phyloP scores from a whole-genome alignment of 805 yeast genomes.

The Nakazawaea holstii region DNA sequence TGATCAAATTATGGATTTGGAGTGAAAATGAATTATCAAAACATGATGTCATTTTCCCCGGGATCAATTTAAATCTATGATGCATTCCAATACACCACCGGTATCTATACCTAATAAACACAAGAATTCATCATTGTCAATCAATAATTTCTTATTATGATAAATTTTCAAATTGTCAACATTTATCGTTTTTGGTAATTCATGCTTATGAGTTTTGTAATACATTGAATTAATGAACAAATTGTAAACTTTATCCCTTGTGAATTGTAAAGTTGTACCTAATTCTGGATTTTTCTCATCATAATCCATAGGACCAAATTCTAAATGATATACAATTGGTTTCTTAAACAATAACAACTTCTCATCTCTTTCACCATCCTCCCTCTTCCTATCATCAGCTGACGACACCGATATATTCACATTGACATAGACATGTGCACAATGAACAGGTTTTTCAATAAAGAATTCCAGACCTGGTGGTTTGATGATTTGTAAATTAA shows the following conservation, averaged over 20 bases:
- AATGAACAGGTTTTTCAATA: conserved; percentile 70
- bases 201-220: conserved; percentile 17
- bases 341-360: conserved; percentile 18
- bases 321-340: conserved; percentile 59
- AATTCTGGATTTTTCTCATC: conserved; percentile 56
- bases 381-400: too few relatives aligned
- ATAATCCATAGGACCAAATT: conserved; percentile 79
- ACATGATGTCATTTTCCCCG: conserved; percentile 4
- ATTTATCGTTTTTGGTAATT: conserved; percentile 12
- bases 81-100: conserved; percentile 39
- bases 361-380: conserved; percentile 9
- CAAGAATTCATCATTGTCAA: conserved; percentile 40
- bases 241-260: conserved; percentile 51
- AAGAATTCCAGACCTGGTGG: conserved; percentile 46
- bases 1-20: conserved; percentile 24
- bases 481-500: conserved; percentile 15
- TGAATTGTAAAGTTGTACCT: conserved; percentile 63
- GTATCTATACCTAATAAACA: conserved; percentile 50
- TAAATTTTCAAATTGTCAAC: conserved; percentile 30
- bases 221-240: conserved; percentile 42
- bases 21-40: conserved; percentile 8
- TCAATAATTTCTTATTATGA: conserved; percentile 24
- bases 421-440: conserved; percentile 64
- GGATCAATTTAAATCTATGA: conserved; percentile 16
- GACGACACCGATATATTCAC: conserved; percentile 32